A percentile compares a stretch with the other conserved stretches of the same genome.
These are phyloP conservation scores for Micractinium conductrix DNA, from an alignment of 139 green algal genomes.

Conservation along the genomic window DNA sequence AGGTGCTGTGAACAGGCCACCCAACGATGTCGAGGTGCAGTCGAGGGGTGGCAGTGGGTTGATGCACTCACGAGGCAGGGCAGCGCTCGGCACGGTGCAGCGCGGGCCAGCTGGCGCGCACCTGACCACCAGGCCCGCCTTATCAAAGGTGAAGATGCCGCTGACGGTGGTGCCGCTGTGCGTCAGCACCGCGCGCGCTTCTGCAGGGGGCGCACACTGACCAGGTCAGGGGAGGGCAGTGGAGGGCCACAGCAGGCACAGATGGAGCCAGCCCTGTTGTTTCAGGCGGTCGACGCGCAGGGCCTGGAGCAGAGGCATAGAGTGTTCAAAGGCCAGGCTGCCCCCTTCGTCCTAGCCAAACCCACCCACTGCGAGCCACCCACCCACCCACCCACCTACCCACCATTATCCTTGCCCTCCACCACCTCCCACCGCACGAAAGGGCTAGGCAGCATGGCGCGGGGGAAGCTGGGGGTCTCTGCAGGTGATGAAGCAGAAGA, in stretches of 20 bases:
- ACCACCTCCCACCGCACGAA: background rate
- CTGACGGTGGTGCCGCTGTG: background rate
- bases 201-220: too few species aligned
- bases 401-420: background rate
- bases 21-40: too few species aligned
- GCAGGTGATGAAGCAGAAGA: background rate
- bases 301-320: too few species aligned
- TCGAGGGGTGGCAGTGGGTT: too few species aligned
- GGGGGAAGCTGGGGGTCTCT: constrained; percentile 4
- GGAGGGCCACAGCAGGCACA: too few species aligned
- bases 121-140: constrained; percentile 5
- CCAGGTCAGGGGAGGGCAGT: too few species aligned
- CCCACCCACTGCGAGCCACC: too few species aligned
- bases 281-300: too few species aligned
- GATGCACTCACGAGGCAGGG: background rate
- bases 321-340: too few species aligned
- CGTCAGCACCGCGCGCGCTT: background rate
- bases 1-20: background rate
- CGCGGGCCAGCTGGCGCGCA: background rate
- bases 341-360: too few species aligned
- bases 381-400: background rate
- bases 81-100: background rate
- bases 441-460: background rate
- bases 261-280: too few species aligned
- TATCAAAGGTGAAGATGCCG: background rate